Conservation (phyloP, 2,329 filamentous ascomycete genomes). For the Penicillium sp. region DNA sequence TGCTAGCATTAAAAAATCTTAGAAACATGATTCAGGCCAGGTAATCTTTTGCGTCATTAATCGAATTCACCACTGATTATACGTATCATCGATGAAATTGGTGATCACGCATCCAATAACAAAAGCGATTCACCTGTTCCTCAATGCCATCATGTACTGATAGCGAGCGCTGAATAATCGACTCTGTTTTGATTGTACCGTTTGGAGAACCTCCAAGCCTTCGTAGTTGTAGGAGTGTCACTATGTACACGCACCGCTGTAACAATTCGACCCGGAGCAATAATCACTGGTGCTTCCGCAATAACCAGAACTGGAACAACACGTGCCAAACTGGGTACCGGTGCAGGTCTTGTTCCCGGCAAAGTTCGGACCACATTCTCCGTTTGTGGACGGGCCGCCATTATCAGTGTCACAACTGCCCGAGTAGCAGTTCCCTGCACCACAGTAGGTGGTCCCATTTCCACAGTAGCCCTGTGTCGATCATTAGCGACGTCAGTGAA, state of each 20-base stretch:
- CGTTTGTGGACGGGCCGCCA: slow-evolving; percentile 18
- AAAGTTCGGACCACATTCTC: slow-evolving; percentile 22
- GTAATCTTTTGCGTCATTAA: no score
- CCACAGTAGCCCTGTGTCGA: slow-evolving; percentile 14
- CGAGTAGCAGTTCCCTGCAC: slow-evolving; percentile 20
- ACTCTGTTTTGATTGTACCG: no score
- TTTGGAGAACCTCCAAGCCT: neutral
- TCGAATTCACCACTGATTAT: no score
- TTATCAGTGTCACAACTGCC: slow-evolving; percentile 20
- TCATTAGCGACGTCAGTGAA: slow-evolving; percentile 1
- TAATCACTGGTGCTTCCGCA: slow-evolving; percentile 22
- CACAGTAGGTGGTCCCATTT: slow-evolving; percentile 18
- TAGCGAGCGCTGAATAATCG: no score
- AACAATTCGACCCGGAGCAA: slow-evolving; percentile 19
- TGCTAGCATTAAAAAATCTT: no score
- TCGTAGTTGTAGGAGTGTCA: neutral
- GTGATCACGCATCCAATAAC: no score
- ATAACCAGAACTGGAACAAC: slow-evolving; percentile 21
- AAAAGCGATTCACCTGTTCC: no score
- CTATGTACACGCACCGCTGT: slow-evolving; percentile 12
- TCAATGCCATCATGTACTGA: no score
- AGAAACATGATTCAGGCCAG: no score
- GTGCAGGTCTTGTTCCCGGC: slow-evolving; percentile 25
- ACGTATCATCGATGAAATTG: no score
- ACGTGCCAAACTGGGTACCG: slow-evolving; percentile 24